Percentiles rank a stretch among this genome's conserved stretches.
phyloP scores from a whole-genome alignment of 257 asterid genomes.

The Apocynum venetum region DNA sequence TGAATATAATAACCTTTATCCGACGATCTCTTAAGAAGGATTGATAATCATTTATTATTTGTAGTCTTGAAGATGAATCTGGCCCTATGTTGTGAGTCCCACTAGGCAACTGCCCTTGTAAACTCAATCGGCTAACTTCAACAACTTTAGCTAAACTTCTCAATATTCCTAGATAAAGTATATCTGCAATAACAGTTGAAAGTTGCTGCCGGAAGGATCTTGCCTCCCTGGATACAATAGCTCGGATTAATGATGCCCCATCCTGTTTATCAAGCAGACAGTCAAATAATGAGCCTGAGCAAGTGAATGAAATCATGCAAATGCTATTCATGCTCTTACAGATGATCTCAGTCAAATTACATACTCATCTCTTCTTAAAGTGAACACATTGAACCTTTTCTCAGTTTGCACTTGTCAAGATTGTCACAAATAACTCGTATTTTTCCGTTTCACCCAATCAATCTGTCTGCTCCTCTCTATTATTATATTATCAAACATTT shows the following conservation, averaged over 20 bases:
- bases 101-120: constrained; percentile 24
- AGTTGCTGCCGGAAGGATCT: constrained; percentile 53
- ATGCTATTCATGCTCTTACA: background rate
- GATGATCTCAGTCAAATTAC: background rate
- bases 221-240: constrained; percentile 71
- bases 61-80: constrained; percentile 26
- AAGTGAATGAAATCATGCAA: background rate
- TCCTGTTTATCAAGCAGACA: constrained; percentile 46
- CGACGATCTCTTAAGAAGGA: constrained; percentile 71
- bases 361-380: background rate
- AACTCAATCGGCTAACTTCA: constrained; percentile 25
- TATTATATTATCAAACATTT: background rate
- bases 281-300: background rate
- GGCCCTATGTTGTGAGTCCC: constrained; percentile 22
- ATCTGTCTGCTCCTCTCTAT: background rate
- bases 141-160: constrained; percentile 29
- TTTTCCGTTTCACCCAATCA: background rate
- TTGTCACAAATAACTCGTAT: background rate
- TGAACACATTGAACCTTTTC: background rate
- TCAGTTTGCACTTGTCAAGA: background rate
- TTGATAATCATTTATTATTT: constrained; percentile 26
- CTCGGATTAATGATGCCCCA: constrained; percentile 65
- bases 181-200: constrained; percentile 49
- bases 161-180: constrained; percentile 59
- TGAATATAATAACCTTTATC: constrained; percentile 62